These are phyloP conservation scores for Acidomyces sp. DNA, from an alignment of 495 filamentous ascomycete genomes.

Conservation along the genomic window DNA sequence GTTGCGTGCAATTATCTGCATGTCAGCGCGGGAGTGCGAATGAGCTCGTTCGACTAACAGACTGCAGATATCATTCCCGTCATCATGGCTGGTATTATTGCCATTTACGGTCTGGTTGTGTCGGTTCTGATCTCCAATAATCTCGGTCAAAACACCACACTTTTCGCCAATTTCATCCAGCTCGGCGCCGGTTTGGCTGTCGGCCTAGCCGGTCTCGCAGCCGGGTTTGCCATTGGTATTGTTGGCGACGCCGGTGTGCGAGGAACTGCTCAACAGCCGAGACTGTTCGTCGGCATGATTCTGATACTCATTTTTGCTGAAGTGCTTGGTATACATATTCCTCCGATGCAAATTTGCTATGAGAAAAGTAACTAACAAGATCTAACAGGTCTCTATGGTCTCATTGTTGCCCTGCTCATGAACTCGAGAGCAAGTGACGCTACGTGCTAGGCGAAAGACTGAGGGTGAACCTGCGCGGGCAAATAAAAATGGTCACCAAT, in stretches of 20 bases:
- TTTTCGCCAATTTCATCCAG: slow-evolving; percentile 95
- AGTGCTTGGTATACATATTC: slow-evolving; percentile 70
- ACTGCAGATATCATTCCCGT: slow-evolving; percentile 98
- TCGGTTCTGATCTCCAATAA: slow-evolving; percentile 94
- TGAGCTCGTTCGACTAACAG: too few relatives aligned
- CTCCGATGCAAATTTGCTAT: too few relatives aligned
- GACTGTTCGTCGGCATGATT: slow-evolving; percentile 99
- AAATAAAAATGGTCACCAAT: slow-evolving; percentile 3
- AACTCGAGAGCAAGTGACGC: slow-evolving; percentile 47
- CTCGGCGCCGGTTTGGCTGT: slow-evolving; percentile 93
- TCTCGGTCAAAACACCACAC: slow-evolving; percentile 64
- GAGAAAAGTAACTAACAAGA: too few relatives aligned
- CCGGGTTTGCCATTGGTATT: slow-evolving; percentile 97
- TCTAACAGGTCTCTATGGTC: slow-evolving; percentile 73
- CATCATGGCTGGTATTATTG: slow-evolving; percentile 99
- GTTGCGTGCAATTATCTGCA: too few relatives aligned
- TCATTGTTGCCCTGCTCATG: slow-evolving; percentile 98
- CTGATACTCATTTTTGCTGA: slow-evolving; percentile 99
- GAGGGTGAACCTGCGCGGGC: slow-evolving; percentile 1
- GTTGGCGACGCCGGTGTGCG: slow-evolving; percentile 98
- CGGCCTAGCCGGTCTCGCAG: slow-evolving; percentile 91
- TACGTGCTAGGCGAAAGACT: slow-evolving; percentile 8
- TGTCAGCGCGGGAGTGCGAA: too few relatives aligned
- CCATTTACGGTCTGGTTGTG: slow-evolving; percentile 98
- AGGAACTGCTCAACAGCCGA: slow-evolving; percentile 92